Percentiles rank a stretch among this genome's conserved stretches.
Conservation (phyloP, 805 yeast species). For the Jamesozyma piceae region DNA sequence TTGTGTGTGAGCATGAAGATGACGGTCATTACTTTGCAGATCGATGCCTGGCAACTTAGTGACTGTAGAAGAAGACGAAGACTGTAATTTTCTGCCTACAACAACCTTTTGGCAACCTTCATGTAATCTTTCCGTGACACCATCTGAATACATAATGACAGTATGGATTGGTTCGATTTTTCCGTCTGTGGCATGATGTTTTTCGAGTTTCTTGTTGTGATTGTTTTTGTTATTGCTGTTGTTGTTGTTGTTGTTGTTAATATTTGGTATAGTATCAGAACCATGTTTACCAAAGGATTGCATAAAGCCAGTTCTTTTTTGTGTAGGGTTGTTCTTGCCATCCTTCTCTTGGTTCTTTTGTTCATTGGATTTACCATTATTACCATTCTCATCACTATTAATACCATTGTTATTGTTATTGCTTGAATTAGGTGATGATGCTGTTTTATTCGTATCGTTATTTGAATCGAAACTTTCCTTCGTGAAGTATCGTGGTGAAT, state of each 20-base stretch:
- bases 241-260: neutral
- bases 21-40: neutral
- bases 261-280: neutral
- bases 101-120: conserved; percentile 21
- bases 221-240: conserved; percentile 4
- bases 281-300: conserved; percentile 1
- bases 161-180: conserved; percentile 16
- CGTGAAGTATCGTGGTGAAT: conserved; percentile 28
- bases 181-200: conserved; percentile 5
- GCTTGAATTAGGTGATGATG: conserved; percentile 1
- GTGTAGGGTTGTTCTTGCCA: neutral
- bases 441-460: neutral
- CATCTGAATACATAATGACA: conserved; percentile 20
- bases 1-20: neutral
- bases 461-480: conserved; percentile 19
- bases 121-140: conserved; percentile 24
- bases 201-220: conserved; percentile 6
- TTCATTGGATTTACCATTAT: neutral
- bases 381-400: conserved; percentile 4
- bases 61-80: neutral
- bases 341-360: neutral
- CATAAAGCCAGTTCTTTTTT: conserved; percentile 1
- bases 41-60: neutral
- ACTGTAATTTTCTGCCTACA: conserved; percentile 18
- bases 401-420: conserved; percentile 8